These are phyloP conservation scores for Chlamydomonas sp. DNA, from an alignment of 139 green algal species.

Conservation along the genomic window DNA sequence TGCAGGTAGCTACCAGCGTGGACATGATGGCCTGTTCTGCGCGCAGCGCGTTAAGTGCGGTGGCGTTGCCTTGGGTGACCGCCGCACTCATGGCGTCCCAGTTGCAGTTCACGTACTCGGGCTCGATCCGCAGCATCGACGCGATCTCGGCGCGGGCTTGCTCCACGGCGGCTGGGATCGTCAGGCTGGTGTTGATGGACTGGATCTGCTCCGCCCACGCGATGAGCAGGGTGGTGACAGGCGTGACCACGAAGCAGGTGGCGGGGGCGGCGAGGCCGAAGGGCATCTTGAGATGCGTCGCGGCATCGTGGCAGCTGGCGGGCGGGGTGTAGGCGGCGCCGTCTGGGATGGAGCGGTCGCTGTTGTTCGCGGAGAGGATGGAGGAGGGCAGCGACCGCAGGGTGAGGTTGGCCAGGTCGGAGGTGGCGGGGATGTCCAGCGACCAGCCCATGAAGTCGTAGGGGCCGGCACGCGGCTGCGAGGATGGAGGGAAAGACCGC, in stretches of 20 bases:
- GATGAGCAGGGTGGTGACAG: slow-evolving; percentile 13
- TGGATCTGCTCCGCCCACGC: neutral
- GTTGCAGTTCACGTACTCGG: neutral
- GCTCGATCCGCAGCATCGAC: neutral
- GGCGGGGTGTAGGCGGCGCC: neutral
- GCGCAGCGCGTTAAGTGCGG: neutral
- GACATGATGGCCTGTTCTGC: slow-evolving; percentile 19
- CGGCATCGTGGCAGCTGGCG: slow-evolving; percentile 22
- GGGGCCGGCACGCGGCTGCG: neutral
- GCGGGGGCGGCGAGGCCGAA: slow-evolving; percentile 8
- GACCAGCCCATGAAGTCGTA: slow-evolving; percentile 4
- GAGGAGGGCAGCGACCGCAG: neutral
- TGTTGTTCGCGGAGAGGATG: neutral
- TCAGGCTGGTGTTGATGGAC: neutral
- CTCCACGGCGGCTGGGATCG: neutral
- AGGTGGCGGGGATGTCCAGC: neutral
- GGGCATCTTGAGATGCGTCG: slow-evolving; percentile 5
- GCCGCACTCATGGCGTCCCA: neutral
- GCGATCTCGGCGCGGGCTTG: neutral
- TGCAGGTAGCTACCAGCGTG: neutral
- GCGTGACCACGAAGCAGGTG: neutral
- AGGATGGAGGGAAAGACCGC: neutral
- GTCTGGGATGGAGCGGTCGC: neutral
- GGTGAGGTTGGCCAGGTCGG: neutral
- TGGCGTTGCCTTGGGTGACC: neutral